Percentiles rank a stretch among this genome's conserved stretches.
These are phyloP conservation scores for Metschnikowia cubensis DNA, from an alignment of 805 yeast species.

Conservation along the genomic window DNA sequence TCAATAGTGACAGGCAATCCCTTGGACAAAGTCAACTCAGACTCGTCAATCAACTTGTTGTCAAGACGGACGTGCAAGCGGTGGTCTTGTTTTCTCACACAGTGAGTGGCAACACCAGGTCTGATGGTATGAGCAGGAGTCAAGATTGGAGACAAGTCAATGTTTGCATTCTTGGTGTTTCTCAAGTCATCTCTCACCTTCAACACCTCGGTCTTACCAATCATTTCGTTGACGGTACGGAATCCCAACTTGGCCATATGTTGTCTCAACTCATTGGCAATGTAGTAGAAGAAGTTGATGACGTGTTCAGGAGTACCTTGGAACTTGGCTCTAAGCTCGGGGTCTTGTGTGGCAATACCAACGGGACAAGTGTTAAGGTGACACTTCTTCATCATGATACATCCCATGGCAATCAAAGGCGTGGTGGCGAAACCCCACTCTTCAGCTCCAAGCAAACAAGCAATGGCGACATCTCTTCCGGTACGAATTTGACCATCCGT, in stretches of 20 bases:
- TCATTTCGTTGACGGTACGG: constrained; percentile 96
- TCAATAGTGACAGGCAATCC: constrained; percentile 96
- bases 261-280: constrained; percentile 85
- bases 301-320: constrained; percentile 98
- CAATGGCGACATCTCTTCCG: constrained; percentile 95
- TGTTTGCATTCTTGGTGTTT: constrained; percentile 83
- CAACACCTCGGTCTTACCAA: constrained; percentile 92
- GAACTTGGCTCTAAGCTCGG: constrained; percentile 85
- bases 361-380: constrained; percentile 95
- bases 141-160: constrained; percentile 87
- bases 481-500: constrained; percentile 99
- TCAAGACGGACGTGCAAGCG: constrained; percentile 88
- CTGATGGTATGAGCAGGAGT: constrained; percentile 96
- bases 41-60: constrained; percentile 92
- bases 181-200: constrained; percentile 79
- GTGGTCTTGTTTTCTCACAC: constrained; percentile 91
- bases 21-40: constrained; percentile 90
- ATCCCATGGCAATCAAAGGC: constrained; percentile 95
- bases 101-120: constrained; percentile 94
- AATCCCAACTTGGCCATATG: constrained; percentile 95
- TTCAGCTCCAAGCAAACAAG: constrained; percentile 95
- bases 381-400: constrained; percentile 92
- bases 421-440: constrained; percentile 98
- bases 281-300: constrained; percentile 92
- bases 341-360: constrained; percentile 98